Evolutionary conservation across 176 grass and related monocot species (phyloP), one percentile per base, ranked within the genome.

Genomic region (Oryza meyeriana): DNA sequence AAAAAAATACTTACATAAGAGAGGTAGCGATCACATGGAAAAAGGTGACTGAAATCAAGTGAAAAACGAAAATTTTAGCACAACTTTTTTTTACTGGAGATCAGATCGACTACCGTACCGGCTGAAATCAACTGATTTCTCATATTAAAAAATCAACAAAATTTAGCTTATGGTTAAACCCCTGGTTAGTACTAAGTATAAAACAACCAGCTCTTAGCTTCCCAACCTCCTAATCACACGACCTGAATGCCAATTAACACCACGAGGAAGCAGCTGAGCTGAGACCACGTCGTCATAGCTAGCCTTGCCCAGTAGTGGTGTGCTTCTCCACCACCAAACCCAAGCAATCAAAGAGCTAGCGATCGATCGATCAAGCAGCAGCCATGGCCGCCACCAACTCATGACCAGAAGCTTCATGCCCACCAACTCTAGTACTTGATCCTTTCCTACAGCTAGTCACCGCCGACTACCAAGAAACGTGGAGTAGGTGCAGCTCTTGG

Each of bases 341-440:
- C 82, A 61, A 55, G n/a, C 1, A 22, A 55, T 55, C 50, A 1
- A 72, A 38, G 77, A 61, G 33, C 2, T 62, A 17, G 13, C 40
- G 24, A 44, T 47, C 22, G 22, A 59, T 59, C 55, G n/a, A 59
- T 25, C 22, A 1, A 69, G 10, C 35, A 26, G 36, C 47, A 72
- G 34, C 82, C 40, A 81, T 81, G 71, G 71, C 77, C 20, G 14
- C 52, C 77, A 82, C 61, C 83, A 72, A 47, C 65, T 57, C 55
- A 81, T 18, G 31, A 48, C 30, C 77, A 35, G 28, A 17, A 64
- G 10, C 1, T 25, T 31, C 66, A 57, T 8, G 13, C 29, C 55
- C 32, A 36, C 81, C 80, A 58, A 70, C 79, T 70, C 71, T 73
- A 34, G 62, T 13, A 3, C 1, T 11, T 44, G 8, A 47, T 63